Evolutionary conservation across 139 green algal genomes (phyloP), one percentile per base, ranked within the genome.

Genomic region (Chlorella sp.): DNA sequence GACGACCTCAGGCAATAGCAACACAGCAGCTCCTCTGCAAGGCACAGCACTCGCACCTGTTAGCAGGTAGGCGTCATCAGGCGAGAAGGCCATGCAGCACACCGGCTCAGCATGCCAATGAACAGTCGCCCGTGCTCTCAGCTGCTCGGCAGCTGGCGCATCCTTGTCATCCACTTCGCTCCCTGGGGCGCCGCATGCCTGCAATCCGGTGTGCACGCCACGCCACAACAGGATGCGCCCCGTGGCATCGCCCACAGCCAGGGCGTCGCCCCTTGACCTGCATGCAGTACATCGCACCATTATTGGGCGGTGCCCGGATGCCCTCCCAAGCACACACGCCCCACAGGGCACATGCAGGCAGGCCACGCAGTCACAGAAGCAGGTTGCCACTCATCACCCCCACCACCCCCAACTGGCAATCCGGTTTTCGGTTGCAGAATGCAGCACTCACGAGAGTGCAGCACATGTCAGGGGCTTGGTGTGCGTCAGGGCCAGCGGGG

Each of bases 31-130:
- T 3, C 51, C 51, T 3, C 13, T 20, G 11, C 64, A 70, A 32
- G n/a, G 3, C 34, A 38, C 9, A 32, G 16, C n/a, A 19, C 32
- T 16, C 72, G 3, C 14, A 78, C 72, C 72, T 60, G 72, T 62
- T 30, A 78, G 43, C 43, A 78, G 46, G 43, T 62, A 78, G 43
- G 72, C 56, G 43, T 36, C 72, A 17, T 78, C 72, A 0, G 72
- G 44, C 16, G 72, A 78, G 41, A 78, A 78, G 14, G 56, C 43
- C 30, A 78, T n/a, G 72, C 43, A 78, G 72, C 72, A 60, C 30
- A 78, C 72, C 3, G 72, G 72, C 72, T 78, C 72, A 14, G 72
- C 72, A 30, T 78, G 72, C 72, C 72, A 78, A 32, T 78, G 72
- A 28, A 78, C 72, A 6, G 72, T 78, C 2, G 72, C 44, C 43